phyloP scores from a whole-genome alignment of 805 yeast species.

The Wickerhamomyces rabaulensis region DNA sequence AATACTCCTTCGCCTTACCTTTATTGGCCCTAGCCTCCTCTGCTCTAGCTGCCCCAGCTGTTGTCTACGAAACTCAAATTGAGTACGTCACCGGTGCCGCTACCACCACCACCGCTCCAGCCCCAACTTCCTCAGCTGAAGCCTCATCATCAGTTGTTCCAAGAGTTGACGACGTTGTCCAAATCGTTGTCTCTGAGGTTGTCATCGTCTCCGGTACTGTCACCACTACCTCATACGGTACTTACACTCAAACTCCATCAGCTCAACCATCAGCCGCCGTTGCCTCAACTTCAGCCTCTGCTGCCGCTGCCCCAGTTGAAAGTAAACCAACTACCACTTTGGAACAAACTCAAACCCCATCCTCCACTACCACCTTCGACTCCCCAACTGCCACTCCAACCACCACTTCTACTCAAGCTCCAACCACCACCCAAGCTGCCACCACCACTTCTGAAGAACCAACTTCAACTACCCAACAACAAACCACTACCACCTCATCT shows the following conservation, averaged over 20 bases:
- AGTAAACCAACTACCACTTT: conserved; percentile 18
- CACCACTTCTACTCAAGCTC: conserved; percentile 4
- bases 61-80: conserved; percentile 22
- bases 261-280: conserved; percentile 3
- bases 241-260: conserved; percentile 21
- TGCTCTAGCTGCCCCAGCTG: conserved; percentile 24
- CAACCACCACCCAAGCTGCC: conserved; percentile 6
- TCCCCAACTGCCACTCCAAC: conserved; percentile 14
- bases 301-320: conserved; percentile 15
- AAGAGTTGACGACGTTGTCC: conserved; percentile 16
- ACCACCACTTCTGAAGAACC: conserved; percentile 9
- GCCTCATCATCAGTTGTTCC: conserved; percentile 9
- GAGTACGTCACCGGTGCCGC: conserved; percentile 22
- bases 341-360: conserved; percentile 14
- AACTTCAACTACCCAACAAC: conserved; percentile 12
- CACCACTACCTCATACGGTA: conserved; percentile 18
- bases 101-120: conserved; percentile 11
- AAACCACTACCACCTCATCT: conserved; percentile 19
- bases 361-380: conserved; percentile 2
- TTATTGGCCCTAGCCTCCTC: conserved; percentile 21
- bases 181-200: conserved; percentile 22
- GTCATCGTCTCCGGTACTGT: conserved; percentile 16
- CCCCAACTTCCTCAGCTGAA: conserved; percentile 4
- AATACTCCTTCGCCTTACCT: conserved; percentile 18
- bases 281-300: not conserved